phyloP scores from a whole-genome alignment of 768 basidiomycete species.

The Naganishia friedmannii region DNA sequence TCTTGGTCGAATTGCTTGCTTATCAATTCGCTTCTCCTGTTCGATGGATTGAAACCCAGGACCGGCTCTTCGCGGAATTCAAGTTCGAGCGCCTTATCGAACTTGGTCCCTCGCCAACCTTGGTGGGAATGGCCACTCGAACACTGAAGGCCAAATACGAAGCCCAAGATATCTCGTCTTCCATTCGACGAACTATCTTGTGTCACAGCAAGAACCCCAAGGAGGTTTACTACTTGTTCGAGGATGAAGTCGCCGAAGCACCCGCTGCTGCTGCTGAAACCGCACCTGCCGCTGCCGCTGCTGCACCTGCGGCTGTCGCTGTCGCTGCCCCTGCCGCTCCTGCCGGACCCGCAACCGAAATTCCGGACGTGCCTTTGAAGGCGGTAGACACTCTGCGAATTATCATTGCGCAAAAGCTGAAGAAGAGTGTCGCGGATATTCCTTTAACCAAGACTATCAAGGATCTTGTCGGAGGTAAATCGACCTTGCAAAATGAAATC shows the following conservation, averaged over 20 bases:
- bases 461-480: conserved; percentile 97
- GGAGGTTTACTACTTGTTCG: conserved; percentile 97
- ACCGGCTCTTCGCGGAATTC: conserved; percentile 80
- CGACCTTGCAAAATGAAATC: conserved; percentile 97
- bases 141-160: conserved; percentile 72
- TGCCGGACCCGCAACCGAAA: conserved; percentile 63
- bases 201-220: conserved; percentile 94
- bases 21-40: conserved; percentile 92
- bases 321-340: conserved; percentile 53
- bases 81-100: conserved; percentile 91
- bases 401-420: conserved; percentile 95
- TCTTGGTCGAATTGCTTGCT: conserved; percentile 91
- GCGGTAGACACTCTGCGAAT: conserved; percentile 80
- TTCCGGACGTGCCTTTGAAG: conserved; percentile 89
- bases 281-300: conserved; percentile 54
- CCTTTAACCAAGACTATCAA: conserved; percentile 92
- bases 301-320: conserved; percentile 52
- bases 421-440: conserved; percentile 87
- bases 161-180: conserved; percentile 76
- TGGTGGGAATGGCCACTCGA: conserved; percentile 63
- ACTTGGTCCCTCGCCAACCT: conserved; percentile 90
- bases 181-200: conserved; percentile 72
- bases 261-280: conserved; percentile 48
- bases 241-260: conserved; percentile 68
- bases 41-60: conserved; percentile 99